Conservation (phyloP, 225 moss, liverwort and hornwort species). For the Climacium dendroides region DNA sequence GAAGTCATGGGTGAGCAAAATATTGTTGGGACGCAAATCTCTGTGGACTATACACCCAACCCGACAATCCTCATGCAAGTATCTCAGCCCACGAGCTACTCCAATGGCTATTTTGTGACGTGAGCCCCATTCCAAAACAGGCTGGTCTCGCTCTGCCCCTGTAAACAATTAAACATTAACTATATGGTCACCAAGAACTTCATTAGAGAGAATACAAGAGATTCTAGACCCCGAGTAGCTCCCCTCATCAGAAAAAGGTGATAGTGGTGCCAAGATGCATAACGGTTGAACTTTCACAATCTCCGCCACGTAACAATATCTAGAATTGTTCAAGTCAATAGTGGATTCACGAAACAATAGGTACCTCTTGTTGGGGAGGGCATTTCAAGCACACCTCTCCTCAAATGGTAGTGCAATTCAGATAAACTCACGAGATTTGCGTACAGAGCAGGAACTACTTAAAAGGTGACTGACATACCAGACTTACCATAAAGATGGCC, state of each 20-base stretch:
- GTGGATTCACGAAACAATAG: not conserved
- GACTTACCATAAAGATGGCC: constrained; percentile 53
- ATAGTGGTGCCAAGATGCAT: not conserved
- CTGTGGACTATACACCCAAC: constrained; percentile 78
- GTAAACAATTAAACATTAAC: not conserved
- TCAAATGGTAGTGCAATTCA: not conserved
- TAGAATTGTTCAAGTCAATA: not conserved
- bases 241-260: not conserved
- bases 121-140: constrained; percentile 45
- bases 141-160: constrained; percentile 12
- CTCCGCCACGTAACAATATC: not conserved
- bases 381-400: not conserved
- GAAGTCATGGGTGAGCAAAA: constrained; percentile 69
- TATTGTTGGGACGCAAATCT: constrained; percentile 70
- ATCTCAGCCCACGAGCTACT: constrained; percentile 59
- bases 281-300: not conserved
- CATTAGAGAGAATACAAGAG: not conserved
- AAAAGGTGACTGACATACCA: not conserved
- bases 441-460: not conserved
- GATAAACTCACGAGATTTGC: not conserved
- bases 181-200: not conserved
- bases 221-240: not conserved
- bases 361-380: not conserved
- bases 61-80: constrained; percentile 76
- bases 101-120: constrained; percentile 70